Percentiles rank a stretch among this genome's conserved stretches.
Conservation (phyloP, 495 filamentous ascomycete species). For the Chlorociboria aeruginascens region DNA sequence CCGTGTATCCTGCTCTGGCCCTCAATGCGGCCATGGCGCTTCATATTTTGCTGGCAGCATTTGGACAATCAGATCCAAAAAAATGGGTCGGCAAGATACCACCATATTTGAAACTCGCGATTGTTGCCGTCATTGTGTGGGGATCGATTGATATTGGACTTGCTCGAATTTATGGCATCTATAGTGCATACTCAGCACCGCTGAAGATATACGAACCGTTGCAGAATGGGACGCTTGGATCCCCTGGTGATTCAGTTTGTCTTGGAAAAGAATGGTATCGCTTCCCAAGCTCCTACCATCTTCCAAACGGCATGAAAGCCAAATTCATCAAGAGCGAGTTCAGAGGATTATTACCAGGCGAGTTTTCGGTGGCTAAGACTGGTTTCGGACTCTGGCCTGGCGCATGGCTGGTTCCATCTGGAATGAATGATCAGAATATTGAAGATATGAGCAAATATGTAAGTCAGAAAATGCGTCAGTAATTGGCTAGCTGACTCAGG, state of each 20-base stretch:
- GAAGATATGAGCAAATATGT: constrained; percentile 86
- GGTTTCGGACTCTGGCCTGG: constrained; percentile 58
- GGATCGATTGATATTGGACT: constrained; percentile 53
- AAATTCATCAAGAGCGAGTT: constrained; percentile 90
- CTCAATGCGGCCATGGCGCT: constrained; percentile 81
- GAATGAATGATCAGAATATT: constrained; percentile 87
- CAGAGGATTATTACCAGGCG: constrained; percentile 76
- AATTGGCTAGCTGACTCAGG: neutral
- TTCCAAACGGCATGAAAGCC: constrained; percentile 65
- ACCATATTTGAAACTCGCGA: constrained; percentile 50
- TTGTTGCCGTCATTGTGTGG: constrained; percentile 38
- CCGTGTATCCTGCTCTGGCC: constrained; percentile 84
- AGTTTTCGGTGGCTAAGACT: constrained; percentile 61
- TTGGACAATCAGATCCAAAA: constrained; percentile 57
- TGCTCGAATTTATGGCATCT: constrained; percentile 65
- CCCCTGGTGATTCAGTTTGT: constrained; percentile 61
- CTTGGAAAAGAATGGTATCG: constrained; percentile 98
- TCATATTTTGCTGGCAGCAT: constrained; percentile 60
- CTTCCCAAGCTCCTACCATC: constrained; percentile 85
- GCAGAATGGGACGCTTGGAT: constrained; percentile 29
- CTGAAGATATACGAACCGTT: constrained; percentile 57
- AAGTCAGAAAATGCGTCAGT: constrained; percentile 18
- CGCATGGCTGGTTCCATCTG: constrained; percentile 65
- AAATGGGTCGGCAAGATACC: constrained; percentile 57
- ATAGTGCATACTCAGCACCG: constrained; percentile 77